A percentile compares a stretch with the other conserved stretches of the same genome.
Conservation (phyloP, 202 grass and related monocot species). For the Setaria italica region DNA sequence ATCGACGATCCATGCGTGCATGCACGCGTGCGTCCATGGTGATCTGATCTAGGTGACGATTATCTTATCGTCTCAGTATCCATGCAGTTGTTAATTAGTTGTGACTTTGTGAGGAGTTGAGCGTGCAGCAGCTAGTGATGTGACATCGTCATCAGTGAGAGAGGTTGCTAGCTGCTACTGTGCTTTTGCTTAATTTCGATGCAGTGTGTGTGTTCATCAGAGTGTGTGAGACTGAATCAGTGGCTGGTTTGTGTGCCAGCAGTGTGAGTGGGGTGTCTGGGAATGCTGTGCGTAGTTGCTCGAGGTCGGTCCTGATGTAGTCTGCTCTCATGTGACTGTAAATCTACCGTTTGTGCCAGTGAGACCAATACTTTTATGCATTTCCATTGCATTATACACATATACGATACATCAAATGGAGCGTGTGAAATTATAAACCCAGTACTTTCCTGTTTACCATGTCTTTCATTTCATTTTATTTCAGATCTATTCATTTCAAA, state of each 20-base stretch:
- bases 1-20: no score
- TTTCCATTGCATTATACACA: neutral
- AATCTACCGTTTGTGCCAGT: slow-evolving; percentile 20
- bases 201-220: neutral
- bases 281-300: neutral
- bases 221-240: neutral
- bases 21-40: no score
- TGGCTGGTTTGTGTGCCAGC: neutral
- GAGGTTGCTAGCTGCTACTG: neutral
- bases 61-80: no score
- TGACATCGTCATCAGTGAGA: neutral
- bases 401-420: neutral
- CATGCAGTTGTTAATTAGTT: no score
- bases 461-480: neutral
- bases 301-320: neutral
- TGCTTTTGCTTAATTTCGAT: neutral
- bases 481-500: neutral
- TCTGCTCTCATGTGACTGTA: slow-evolving; percentile 9
- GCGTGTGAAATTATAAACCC: neutral
- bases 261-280: neutral
- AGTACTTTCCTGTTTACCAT: neutral
- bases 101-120: no score
- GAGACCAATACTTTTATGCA: neutral
- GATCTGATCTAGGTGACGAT: no score
- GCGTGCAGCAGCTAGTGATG: neutral